phyloP scores from a whole-genome alignment of 2,329 filamentous ascomycete species.

The Cladosporium phlei region DNA sequence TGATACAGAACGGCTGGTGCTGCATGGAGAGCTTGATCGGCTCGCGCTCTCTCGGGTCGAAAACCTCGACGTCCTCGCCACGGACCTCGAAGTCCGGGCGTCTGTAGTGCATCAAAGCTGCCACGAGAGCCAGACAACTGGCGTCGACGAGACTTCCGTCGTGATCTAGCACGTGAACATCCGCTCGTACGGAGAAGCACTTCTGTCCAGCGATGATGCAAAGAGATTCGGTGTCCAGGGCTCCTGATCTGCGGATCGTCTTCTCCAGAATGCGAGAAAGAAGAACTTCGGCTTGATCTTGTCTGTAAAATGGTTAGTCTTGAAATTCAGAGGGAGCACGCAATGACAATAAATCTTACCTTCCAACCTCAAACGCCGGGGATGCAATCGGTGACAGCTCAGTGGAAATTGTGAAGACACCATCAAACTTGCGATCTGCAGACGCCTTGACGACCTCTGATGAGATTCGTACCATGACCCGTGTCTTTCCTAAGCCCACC shows the following conservation, averaged over 20 bases:
- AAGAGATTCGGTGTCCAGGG: constrained; percentile 90
- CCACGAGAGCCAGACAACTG: constrained; percentile 79
- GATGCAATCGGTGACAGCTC: constrained; percentile 91
- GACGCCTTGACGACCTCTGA: constrained; percentile 83
- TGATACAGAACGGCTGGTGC: constrained; percentile 86
- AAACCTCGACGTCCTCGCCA: constrained; percentile 78
- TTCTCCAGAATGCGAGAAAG: constrained; percentile 89
- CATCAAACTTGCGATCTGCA: constrained; percentile 86
- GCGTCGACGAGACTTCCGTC: constrained; percentile 88
- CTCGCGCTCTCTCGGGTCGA: constrained; percentile 77
- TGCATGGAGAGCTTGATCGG: constrained; percentile 86
- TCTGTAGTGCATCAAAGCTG: constrained; percentile 84
- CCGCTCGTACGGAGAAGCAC: constrained; percentile 85
- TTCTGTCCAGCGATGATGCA: constrained; percentile 88
- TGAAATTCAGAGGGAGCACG: constrained; percentile 22
- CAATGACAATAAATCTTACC: constrained; percentile 43
- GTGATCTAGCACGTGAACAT: constrained; percentile 85
- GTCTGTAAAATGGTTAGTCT: constrained; percentile 20
- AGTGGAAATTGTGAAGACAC: constrained; percentile 85
- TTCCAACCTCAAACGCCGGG: constrained; percentile 80
- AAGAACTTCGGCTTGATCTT: constrained; percentile 61
- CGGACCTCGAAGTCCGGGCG: constrained; percentile 84
- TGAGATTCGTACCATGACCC: constrained; percentile 78
- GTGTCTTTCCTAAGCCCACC: constrained; percentile 84
- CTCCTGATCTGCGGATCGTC: constrained; percentile 84